Percentiles rank a stretch among this genome's conserved stretches.
phyloP scores from a whole-genome alignment of 2,329 filamentous ascomycete species.

The Talaromyces marneffei region DNA sequence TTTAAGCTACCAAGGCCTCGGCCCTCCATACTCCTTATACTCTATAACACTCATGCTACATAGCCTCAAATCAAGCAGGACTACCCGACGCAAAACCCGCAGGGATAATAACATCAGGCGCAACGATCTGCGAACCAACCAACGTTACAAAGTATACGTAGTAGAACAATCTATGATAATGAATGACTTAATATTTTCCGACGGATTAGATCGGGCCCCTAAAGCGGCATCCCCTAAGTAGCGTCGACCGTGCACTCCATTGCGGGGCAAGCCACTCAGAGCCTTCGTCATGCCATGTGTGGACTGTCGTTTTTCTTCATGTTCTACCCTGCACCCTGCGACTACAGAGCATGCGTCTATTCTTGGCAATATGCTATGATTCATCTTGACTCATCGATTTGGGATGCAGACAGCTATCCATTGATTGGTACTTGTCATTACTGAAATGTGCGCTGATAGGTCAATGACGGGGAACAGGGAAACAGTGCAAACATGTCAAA shows the following conservation, averaged over 20 bases:
- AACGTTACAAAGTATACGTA: neutral
- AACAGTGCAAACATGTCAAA: neutral
- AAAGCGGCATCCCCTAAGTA: neutral
- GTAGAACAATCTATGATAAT: neutral
- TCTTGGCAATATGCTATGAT: neutral
- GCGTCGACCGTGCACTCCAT: neutral
- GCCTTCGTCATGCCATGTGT: neutral
- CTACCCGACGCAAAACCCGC: neutral
- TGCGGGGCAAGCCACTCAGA: neutral
- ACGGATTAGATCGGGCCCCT: neutral
- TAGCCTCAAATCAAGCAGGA: neutral
- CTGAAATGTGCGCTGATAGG: neutral
- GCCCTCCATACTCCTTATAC: neutral
- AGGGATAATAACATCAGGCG: too few species aligned
- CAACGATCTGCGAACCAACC: neutral
- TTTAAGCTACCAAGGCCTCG: neutral
- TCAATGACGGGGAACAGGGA: neutral
- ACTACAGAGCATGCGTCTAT: neutral
- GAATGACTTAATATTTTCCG: neutral
- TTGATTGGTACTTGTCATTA: neutral
- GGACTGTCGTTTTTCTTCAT: neutral
- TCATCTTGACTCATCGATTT: constrained; percentile 1
- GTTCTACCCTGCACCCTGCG: too few species aligned
- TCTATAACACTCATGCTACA: too few species aligned
- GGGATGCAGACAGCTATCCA: neutral